Evolutionary conservation across 768 basidiomycete genomes (phyloP), one percentile per base, ranked within the genome.

Genomic region (Baorangia bicolor): DNA sequence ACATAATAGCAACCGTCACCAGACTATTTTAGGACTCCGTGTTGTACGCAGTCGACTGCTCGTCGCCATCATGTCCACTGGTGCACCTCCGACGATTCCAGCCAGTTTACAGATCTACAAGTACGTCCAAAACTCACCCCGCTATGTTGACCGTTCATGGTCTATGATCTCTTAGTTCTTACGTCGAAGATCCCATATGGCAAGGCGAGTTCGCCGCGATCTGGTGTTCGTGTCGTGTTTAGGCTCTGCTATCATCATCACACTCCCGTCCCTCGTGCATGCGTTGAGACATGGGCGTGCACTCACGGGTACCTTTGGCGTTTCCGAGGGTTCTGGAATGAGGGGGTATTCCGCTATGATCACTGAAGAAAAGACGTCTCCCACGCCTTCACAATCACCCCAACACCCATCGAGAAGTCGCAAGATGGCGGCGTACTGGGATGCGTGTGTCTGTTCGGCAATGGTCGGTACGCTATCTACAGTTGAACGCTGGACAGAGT

Each of bases 171-270:
- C 43, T n/a, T 52, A 90, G 90, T 66, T 90, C 90, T 1, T 92
- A 92, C 68, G 76, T 77, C 31, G 80, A 80, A 53, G 92, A 93
- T 67, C 92, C 92, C 1, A 79, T 77, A 73, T 94, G 85, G 85
- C 89, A 91, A 65, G 71, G 74, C 45, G 84, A 78, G 57, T 92
- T 92, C 74, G 85, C 87, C 0, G 78, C 78, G 18, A 81, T 87
- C 40, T 94, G 90, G 91, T 79, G 81, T 0, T 74, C 79, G 4
- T n/a, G n/a, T n/a, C n/a, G n/a, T 75, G 78, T 12, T 69, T 86
- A 7, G 90, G 73, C 2, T 57, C 79, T 23, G 77, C 75, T 33
- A 66, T 86, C 21, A 28, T 85, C 3, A 38, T 80, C 6, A 77
- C 83, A 2, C 56, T 82, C 0, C 88, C 87, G 0, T 70, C 74